A percentile compares a stretch with the other conserved stretches of the same genome.
Evolutionary conservation across 192 early-diverging fungal species (phyloP).

Genomic region (Dissophora globulifera): DNA sequence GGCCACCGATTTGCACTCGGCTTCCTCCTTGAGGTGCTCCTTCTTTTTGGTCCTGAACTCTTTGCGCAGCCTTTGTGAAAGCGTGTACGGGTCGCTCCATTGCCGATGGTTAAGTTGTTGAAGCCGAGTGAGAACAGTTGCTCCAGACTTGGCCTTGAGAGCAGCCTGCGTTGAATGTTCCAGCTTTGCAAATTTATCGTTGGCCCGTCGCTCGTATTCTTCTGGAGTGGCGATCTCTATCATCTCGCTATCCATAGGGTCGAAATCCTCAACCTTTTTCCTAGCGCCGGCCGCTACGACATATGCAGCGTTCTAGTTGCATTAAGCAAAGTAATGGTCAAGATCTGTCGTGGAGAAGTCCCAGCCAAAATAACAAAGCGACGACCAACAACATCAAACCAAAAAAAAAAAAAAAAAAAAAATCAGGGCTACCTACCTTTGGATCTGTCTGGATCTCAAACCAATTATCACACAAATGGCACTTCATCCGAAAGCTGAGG

Average conservation of each 20-base stretch:
- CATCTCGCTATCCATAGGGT: constrained; percentile 72
- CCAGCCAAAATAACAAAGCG: too few relatives aligned
- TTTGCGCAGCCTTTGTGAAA: constrained; percentile 76
- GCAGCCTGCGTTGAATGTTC: constrained; percentile 68
- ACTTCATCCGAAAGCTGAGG: constrained; percentile 93
- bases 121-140: constrained; percentile 65
- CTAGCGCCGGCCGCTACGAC: constrained; percentile 76
- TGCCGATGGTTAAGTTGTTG: constrained; percentile 73
- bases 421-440: constrained; percentile 65
- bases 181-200: constrained; percentile 57
- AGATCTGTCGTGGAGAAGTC: too few relatives aligned
- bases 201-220: constrained; percentile 11
- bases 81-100: constrained; percentile 84
- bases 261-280: constrained; percentile 79
- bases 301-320: constrained; percentile 71
- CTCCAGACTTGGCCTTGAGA: constrained; percentile 56
- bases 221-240: constrained; percentile 64
- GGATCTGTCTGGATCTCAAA: constrained; percentile 96
- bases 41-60: constrained; percentile 66
- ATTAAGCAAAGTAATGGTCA: too few relatives aligned
- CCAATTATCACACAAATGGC: constrained; percentile 85
- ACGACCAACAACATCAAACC: too few relatives aligned
- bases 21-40: constrained; percentile 6
- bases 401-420: not conserved
- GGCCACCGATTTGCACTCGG: constrained; percentile 36